Evolutionary conservation across 257 asterid genomes (phyloP).

Genomic region (Nicotiana benthamiana): DNA sequence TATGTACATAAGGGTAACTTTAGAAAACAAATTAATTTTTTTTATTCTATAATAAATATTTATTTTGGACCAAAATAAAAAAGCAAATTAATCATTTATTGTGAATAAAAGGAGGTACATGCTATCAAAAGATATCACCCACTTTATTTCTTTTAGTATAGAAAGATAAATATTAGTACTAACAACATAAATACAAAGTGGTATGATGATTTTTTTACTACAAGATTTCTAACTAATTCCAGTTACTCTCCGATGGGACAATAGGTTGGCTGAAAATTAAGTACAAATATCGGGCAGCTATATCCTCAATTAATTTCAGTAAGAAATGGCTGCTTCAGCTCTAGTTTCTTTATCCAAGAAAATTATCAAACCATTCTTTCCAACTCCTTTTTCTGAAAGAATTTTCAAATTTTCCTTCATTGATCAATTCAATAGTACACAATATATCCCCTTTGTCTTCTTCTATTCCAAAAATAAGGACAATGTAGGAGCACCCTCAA

Average conservation of each 20-base stretch:
- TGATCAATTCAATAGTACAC: background rate
- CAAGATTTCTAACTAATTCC: background rate
- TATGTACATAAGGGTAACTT: no score
- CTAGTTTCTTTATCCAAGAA: background rate
- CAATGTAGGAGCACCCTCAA: background rate
- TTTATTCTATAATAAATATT: no score
- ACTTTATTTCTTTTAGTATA: no score
- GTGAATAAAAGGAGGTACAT: no score
- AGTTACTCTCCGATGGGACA: background rate
- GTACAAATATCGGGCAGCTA: background rate
- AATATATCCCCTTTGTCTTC: background rate
- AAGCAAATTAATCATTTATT: no score
- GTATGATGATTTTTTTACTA: background rate
- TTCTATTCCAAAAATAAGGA: background rate
- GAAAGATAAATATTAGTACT: background rate
- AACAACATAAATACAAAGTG: background rate
- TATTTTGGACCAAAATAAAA: no score
- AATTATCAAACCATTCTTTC: background rate
- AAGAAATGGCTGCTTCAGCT: background rate
- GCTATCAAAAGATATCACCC: no score
- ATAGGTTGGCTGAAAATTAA: background rate
- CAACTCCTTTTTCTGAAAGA: background rate
- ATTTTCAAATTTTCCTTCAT: background rate
- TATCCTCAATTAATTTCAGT: background rate
- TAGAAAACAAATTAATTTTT: no score